phyloP scores from a whole-genome alignment of 1,139 yeast species.

The Protomyces inouyei region DNA sequence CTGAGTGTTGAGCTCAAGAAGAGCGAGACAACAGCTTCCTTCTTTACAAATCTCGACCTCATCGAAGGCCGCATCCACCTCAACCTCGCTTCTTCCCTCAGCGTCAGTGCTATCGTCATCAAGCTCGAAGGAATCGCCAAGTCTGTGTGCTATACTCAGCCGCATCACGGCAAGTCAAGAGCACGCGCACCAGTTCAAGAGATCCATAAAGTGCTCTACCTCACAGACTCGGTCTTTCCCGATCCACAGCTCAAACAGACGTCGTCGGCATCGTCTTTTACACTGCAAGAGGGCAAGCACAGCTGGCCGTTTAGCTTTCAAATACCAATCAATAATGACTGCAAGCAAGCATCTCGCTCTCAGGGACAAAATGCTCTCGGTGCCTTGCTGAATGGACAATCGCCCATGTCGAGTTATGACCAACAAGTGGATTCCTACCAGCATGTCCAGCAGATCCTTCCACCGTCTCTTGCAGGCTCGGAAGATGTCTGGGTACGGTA shows the following conservation, averaged over 20 bases:
- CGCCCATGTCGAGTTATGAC: constrained; percentile 34
- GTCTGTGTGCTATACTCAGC: constrained; percentile 41
- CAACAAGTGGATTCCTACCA: constrained; percentile 36
- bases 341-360: constrained; percentile 42
- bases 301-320: constrained; percentile 54
- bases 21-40: neutral
- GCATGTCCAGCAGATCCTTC: constrained; percentile 48
- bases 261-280: constrained; percentile 44
- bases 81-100: constrained; percentile 46
- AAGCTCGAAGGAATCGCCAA: constrained; percentile 52
- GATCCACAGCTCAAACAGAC: constrained; percentile 1
- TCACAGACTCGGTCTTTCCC: constrained; percentile 38
- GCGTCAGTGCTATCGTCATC: constrained; percentile 52
- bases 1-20: neutral
- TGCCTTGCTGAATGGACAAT: neutral
- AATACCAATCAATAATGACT: constrained; percentile 51
- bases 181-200: constrained; percentile 40
- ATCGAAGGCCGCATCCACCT: constrained; percentile 50
- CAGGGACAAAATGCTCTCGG: constrained; percentile 8
- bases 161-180: constrained; percentile 34
- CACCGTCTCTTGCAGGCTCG: constrained; percentile 54
- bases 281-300: constrained; percentile 58
- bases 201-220: constrained; percentile 54
- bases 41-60: constrained; percentile 48
- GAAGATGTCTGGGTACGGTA: constrained; percentile 48